phyloP scores from a whole-genome alignment of 257 asterid species.

The Cinchona pubescens region DNA sequence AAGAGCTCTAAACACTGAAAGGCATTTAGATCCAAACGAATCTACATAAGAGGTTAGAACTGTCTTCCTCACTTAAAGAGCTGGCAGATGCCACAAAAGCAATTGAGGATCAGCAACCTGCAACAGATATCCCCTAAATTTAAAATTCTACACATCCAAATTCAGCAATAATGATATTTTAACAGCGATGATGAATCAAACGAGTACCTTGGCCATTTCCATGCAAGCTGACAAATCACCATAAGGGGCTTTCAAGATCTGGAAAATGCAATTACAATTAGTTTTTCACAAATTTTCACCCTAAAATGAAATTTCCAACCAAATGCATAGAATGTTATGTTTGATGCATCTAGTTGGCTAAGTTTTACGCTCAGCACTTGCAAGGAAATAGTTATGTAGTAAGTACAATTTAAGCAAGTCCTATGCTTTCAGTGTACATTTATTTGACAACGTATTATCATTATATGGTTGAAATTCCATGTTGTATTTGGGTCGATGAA shows the following conservation, averaged over 20 bases:
- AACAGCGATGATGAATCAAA: slow-evolving; percentile 9
- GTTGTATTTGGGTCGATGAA: too few species aligned
- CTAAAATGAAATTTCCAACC: neutral
- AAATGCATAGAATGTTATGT: neutral
- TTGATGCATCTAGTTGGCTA: neutral
- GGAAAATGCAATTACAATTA: slow-evolving; percentile 25
- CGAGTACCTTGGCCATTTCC: slow-evolving; percentile 96
- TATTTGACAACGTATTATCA: neutral
- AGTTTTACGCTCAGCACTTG: neutral
- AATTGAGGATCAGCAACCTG: slow-evolving; percentile 96
- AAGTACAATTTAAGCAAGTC: neutral
- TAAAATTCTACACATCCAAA: neutral
- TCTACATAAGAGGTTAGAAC: slow-evolving; percentile 49
- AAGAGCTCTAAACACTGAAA: slow-evolving; percentile 78
- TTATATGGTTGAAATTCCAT: neutral
- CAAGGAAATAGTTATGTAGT: neutral
- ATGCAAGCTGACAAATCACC: slow-evolving; percentile 83
- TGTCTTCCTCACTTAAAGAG: slow-evolving; percentile 45
- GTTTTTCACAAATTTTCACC: neutral
- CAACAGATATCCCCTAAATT: neutral
- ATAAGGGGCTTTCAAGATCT: slow-evolving; percentile 92
- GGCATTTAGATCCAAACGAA: slow-evolving; percentile 88
- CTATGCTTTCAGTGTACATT: neutral
- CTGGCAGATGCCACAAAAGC: slow-evolving; percentile 90
- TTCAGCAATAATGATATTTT: neutral